Percentiles rank a stretch among this genome's conserved stretches.
Evolutionary conservation across 306 rosid genomes (phyloP).

Genomic region (Casuarina glauca): DNA sequence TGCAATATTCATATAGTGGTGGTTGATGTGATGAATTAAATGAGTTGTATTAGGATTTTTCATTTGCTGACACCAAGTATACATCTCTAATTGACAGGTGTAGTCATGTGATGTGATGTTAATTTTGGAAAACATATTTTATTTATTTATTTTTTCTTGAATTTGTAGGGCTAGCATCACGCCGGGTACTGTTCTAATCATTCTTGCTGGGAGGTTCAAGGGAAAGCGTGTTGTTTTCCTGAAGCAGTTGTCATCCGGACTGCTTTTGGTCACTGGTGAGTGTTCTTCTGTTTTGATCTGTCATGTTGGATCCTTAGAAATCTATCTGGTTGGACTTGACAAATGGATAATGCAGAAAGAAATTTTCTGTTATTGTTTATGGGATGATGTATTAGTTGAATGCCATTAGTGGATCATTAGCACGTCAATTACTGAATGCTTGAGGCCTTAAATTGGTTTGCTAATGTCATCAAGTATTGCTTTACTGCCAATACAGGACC

Average conservation of each 20-base stretch:
- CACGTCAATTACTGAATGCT: neutral
- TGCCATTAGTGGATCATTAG: neutral
- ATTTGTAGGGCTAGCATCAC: conserved; percentile 56
- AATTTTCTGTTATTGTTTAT: neutral
- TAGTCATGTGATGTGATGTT: neutral
- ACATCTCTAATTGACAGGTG: neutral
- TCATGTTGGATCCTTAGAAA: neutral
- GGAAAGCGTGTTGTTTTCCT: conserved; percentile 71
- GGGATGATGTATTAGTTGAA: neutral
- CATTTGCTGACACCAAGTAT: neutral
- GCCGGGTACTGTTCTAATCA: conserved; percentile 62
- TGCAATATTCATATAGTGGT: neutral
- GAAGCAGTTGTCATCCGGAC: conserved; percentile 74
- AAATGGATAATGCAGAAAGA: neutral
- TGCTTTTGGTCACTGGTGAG: conserved; percentile 73
- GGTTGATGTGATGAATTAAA: neutral
- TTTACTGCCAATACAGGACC: conserved; percentile 42
- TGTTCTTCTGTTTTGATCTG: neutral
- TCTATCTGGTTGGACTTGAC: neutral
- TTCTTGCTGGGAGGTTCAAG: conserved; percentile 74
- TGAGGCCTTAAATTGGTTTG: neutral
- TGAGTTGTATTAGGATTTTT: neutral
- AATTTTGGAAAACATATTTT: neutral
- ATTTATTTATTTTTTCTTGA: neutral
- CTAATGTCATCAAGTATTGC: neutral